Conservation (phyloP, 2,329 filamentous ascomycete species). For the Lachnellula arida region DNA sequence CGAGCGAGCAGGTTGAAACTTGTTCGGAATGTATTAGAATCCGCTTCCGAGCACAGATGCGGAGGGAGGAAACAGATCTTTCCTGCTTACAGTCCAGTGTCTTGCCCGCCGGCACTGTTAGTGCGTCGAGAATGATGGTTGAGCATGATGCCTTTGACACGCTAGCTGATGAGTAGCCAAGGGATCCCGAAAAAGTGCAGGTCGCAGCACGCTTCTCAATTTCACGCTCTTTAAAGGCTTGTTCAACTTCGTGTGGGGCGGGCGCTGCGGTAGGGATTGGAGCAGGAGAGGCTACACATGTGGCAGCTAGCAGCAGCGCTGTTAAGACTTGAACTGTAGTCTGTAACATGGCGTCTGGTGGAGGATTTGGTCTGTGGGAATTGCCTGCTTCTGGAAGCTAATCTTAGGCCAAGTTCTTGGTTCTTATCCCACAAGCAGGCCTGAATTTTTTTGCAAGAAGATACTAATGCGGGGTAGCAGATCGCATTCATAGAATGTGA, state of each 20-base stretch:
- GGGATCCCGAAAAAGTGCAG: conserved; percentile 50
- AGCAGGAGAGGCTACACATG: background rate
- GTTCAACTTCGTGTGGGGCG: too few species aligned
- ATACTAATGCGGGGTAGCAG: too few species aligned
- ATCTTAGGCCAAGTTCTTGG: too few species aligned
- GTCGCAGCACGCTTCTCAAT: conserved; percentile 25
- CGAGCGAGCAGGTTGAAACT: background rate
- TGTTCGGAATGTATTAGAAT: background rate
- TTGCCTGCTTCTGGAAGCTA: too few species aligned
- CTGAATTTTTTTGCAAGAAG: too few species aligned
- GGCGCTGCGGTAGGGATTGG: conserved; percentile 10
- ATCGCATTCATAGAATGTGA: too few species aligned
- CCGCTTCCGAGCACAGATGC: too few species aligned
- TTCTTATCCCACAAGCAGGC: too few species aligned
- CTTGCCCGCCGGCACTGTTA: conserved; percentile 51
- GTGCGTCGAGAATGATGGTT: conserved; percentile 46
- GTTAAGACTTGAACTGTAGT: background rate
- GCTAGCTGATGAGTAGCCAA: conserved; percentile 40
- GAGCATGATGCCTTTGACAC: conserved; percentile 48
- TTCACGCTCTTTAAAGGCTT: background rate
- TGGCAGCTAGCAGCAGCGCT: background rate
- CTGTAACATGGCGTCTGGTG: background rate
- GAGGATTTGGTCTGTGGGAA: background rate
- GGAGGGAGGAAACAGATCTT: too few species aligned
- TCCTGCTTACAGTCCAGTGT: conserved; percentile 44